phyloP scores from a whole-genome alignment of 768 basidiomycete species.

The Hygrophoropsis aurantiaca region DNA sequence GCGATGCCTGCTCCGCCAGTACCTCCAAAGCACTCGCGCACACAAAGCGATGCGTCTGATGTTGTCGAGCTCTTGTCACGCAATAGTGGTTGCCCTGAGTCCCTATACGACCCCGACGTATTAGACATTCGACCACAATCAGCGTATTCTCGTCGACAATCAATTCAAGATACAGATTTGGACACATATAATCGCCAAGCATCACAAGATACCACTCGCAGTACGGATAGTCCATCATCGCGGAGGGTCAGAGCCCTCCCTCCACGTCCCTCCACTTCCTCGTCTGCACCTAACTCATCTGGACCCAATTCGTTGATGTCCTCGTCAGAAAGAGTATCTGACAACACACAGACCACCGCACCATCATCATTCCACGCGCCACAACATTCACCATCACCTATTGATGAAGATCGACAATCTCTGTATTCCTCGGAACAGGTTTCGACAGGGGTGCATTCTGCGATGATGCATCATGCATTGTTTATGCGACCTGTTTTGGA shows the following conservation, averaged over 20 bases:
- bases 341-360: slow-evolving; percentile 4
- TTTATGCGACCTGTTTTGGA: slow-evolving; percentile 18
- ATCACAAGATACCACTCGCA: slow-evolving; percentile 8
- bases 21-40: slow-evolving; percentile 16
- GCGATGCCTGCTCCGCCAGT: slow-evolving; percentile 18
- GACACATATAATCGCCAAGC: background rate
- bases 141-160: slow-evolving; percentile 14
- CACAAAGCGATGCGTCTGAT: slow-evolving; percentile 20
- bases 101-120: slow-evolving; percentile 11
- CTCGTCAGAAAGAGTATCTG: background rate
- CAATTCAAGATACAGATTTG: slow-evolving; percentile 16
- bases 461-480: slow-evolving; percentile 27
- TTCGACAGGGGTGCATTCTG: slow-evolving; percentile 26
- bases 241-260: slow-evolving; percentile 29
- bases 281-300: background rate
- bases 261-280: slow-evolving; percentile 18
- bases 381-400: background rate
- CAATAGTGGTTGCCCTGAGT: slow-evolving; percentile 6
- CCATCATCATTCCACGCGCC: background rate
- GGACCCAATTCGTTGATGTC: background rate
- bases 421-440: slow-evolving; percentile 16
- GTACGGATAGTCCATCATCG: slow-evolving; percentile 9
- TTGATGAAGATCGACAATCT: slow-evolving; percentile 18
- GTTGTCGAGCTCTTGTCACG: slow-evolving; percentile 25
- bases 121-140: slow-evolving; percentile 19